Evolutionary conservation across 2,329 filamentous ascomycete species (phyloP), one percentile per base, ranked within the genome.

Genomic region (Arthrobotrys sphaeroides): DNA sequence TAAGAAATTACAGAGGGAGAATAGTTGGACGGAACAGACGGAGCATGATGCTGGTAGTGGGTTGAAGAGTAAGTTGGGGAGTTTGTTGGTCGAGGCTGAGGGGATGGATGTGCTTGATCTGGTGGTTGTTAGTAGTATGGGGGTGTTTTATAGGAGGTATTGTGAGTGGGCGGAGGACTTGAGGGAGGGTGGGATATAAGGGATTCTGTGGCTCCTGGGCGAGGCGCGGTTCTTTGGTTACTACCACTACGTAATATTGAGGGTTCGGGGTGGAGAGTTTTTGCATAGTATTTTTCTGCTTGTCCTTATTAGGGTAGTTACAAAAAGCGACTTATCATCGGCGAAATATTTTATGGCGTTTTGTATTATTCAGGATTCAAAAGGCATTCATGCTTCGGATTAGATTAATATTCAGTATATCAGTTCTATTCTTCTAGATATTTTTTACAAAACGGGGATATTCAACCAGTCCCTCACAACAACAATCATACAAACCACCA

Each of bases 51-150:
- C 60, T 0, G 73, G 73, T 5, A 67, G 65, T 51, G 73, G 73
- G 51, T 61, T 68, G 82, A 88, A 92, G 80, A 94, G 93, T 2
- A 99, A 99, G 84, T 84, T 99, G 79, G 95, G 94, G 0, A 99
- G 98, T 83, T 84, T 99, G 60, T 93, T 98, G 60, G 87, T 99
- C 38, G 88, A 93, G 79, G 89, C 94, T 67, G 94, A 96, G 80
- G 95, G 95, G 0, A 84, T 96, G 78, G 96, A 96, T 84, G 98
- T 99, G 94, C 83, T 98, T 80, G 95, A 99, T 84, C 82, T 99
- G 72, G 85, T 96, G 0, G 92, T 99, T 18, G 92, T 94, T 2
- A 91, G 93, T 9, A 97, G 97, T 81, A 88, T 99, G 83, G 93
- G 91, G 0, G 84, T 98, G 13, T 99, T 94, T 92, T 98, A 94